A percentile compares a stretch with the other conserved stretches of the same genome.
Conservation (phyloP, 192 early-diverging fungal species). For the Geranomyces michiganensis region DNA sequence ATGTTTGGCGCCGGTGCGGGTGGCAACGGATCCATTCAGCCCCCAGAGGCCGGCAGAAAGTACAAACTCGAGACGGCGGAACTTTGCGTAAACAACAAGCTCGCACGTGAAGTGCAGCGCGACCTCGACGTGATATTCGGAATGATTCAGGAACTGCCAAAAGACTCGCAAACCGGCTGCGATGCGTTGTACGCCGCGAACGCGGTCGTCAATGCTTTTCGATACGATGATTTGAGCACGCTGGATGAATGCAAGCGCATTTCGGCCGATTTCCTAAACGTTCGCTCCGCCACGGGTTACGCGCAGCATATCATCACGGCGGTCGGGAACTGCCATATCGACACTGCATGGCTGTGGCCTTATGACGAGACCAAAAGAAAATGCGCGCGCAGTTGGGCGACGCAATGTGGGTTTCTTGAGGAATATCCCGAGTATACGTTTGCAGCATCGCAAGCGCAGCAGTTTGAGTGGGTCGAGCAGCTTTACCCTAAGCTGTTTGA, state of each 20-base stretch:
- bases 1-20: slow-evolving; percentile 83
- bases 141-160: slow-evolving; percentile 69
- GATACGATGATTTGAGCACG: slow-evolving; percentile 52
- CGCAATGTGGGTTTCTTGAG: slow-evolving; percentile 71
- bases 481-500: slow-evolving; percentile 84
- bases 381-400: slow-evolving; percentile 44
- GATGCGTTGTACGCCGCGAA: slow-evolving; percentile 87
- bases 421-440: slow-evolving; percentile 88
- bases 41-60: slow-evolving; percentile 66
- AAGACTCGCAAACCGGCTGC: slow-evolving; percentile 67
- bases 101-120: slow-evolving; percentile 70
- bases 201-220: slow-evolving; percentile 74
- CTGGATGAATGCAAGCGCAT: slow-evolving; percentile 53
- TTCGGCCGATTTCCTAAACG: slow-evolving; percentile 65
- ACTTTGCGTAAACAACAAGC: slow-evolving; percentile 70
- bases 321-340: slow-evolving; percentile 88
- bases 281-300: slow-evolving; percentile 54
- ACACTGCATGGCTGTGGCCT: slow-evolving; percentile 90
- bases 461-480: slow-evolving; percentile 89
- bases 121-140: slow-evolving; percentile 79
- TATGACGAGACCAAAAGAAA: slow-evolving; percentile 98
- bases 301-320: slow-evolving; percentile 76
- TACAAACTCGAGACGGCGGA: slow-evolving; percentile 68
- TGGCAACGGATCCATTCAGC: slow-evolving; percentile 52
- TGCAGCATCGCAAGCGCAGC: slow-evolving; percentile 95